Base-by-base conservation (phyloP, 228 moss, liverwort and hornwort species). In the Sphagnum magellanicum region DNA sequence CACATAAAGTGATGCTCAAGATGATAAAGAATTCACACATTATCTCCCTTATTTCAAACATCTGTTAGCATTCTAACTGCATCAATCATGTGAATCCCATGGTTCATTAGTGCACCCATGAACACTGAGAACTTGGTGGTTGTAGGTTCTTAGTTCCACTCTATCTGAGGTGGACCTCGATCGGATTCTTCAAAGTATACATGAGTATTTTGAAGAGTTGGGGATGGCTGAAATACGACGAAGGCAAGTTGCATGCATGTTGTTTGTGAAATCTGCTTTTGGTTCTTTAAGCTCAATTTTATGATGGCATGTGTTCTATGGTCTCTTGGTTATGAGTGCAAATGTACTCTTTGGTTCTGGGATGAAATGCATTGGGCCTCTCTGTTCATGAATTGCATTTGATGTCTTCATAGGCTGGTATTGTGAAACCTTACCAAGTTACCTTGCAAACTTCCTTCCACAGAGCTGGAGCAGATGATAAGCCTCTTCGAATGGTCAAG, bases 381-480 rank as follows among this genome's bases (percentile, higher is more conserved):
- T 60, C 60, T 14, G 60, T 32, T 32, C 32, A 32, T 32, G 32
- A 32, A 32, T 32, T 32, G 3, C 3, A 32, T 32, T 32, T 32
- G 32, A 32, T 32, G 3, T 32, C 32, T 32, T 32, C 32, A 32
- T 32, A 32, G 32, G 32, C 32, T 32, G 32, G 32, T 32, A 32
- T 32, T 32, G 32, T 32, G 32, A 32, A 32, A 32, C 32, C 32
- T 32, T 32, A 32, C 32, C 32, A 32, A 32, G 32, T 32, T 3
- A 3, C 32, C 32, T 2, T 32, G 32, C 32, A 3, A 32, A 32
- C 32, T 32, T 32, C 32, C 32, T 73, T 62, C 16, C 75, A 74
- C 89, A 89, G 93, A 87, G 98, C 98, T 51, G 98, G 98, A 84
- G 93, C 98, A 59, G 98, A 98, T 71, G 98, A 98, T 70, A 98